These are phyloP conservation scores for Colletotrichum chlorophyti DNA, from an alignment of 2,329 filamentous ascomycete species.

Conservation along the genomic window DNA sequence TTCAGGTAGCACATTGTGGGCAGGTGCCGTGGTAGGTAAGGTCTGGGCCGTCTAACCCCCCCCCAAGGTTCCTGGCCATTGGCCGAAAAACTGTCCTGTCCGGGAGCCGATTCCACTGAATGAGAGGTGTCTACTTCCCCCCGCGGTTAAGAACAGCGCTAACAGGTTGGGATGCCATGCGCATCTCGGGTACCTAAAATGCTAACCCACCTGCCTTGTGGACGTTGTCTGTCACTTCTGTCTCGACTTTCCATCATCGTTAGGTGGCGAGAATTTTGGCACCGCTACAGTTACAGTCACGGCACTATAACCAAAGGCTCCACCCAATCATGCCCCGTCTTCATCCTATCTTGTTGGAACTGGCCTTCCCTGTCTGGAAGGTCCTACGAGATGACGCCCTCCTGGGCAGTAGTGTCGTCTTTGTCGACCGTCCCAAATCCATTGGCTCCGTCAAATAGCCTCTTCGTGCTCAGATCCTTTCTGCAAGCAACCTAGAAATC, in stretches of 20 bases:
- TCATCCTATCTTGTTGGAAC: neutral
- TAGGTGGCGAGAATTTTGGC: slow-evolving; percentile 4
- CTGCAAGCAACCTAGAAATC: too few relatives aligned
- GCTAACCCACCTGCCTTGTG: too few relatives aligned
- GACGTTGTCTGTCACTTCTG: slow-evolving; percentile 3
- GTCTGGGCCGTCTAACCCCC: neutral
- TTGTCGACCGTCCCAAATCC: too few relatives aligned
- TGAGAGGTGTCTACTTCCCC: too few relatives aligned
- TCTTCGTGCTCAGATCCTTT: too few relatives aligned
- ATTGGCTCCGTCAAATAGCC: too few relatives aligned
- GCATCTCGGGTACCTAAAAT: slow-evolving; percentile 6
- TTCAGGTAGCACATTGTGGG: too few relatives aligned
- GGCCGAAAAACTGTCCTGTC: neutral
- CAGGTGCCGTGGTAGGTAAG: too few relatives aligned
- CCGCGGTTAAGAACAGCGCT: neutral
- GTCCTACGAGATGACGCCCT: neutral
- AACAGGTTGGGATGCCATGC: neutral
- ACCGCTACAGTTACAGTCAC: neutral
- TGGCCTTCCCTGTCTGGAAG: slow-evolving; percentile 2
- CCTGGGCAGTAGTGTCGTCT: too few relatives aligned
- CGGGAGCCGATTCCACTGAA: too few relatives aligned
- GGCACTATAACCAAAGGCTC: neutral
- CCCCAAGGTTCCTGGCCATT: neutral
- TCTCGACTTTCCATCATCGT: neutral
- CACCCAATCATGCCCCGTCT: too few relatives aligned